Base-by-base conservation (phyloP, 129 eudicot species). In the Ambrosia trifida region DNA sequence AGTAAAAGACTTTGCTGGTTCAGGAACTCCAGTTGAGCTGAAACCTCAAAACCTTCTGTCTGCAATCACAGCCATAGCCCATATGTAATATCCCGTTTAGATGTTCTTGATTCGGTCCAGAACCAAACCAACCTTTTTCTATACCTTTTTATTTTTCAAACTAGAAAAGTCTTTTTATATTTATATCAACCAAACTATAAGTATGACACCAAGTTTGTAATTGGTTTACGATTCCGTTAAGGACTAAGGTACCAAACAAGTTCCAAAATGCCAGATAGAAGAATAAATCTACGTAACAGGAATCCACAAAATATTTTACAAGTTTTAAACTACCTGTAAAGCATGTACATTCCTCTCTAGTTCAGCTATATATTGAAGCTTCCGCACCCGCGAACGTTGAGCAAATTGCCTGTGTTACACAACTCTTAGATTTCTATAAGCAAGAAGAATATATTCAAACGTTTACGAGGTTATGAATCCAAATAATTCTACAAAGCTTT, bases 341-440 rank as follows among this genome's bases (percentile, higher is more conserved):
- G 77, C 84, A 28, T 92, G 87, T 70, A 89, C 87, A 77, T 80
- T 85, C 78, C 91, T 89, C 69, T 92, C 98, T 13, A 91, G 96
- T 66, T 92, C 89, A 56, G 91, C 87, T 68, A 92, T 89, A 78
- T 92, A 83, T 72, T 89, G 98, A 83, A 92, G 95, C 78, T 92
- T 92, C 76, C 96, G 85, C 28, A 86, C 95, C 67, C 98, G 85
- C 19, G 97, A 91, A 35, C 89, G 81, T 11, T 85, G 95, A 86
- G 89, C 95, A 66, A 85, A 83, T 70, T 92, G 89, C 91, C 98
- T 92, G 80, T 74, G 82, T 72, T 31, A n/a, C 19, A 67, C 50
- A 76, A 30, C 36, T 41, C 58, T 56, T 30, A 75, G 60, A 54
- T 56, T 66, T 75, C 13, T 53, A 52, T 16, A 53, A n/a, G 43